Conservation (phyloP, 495 filamentous ascomycete genomes). For the Aspergillus egyptiacus region DNA sequence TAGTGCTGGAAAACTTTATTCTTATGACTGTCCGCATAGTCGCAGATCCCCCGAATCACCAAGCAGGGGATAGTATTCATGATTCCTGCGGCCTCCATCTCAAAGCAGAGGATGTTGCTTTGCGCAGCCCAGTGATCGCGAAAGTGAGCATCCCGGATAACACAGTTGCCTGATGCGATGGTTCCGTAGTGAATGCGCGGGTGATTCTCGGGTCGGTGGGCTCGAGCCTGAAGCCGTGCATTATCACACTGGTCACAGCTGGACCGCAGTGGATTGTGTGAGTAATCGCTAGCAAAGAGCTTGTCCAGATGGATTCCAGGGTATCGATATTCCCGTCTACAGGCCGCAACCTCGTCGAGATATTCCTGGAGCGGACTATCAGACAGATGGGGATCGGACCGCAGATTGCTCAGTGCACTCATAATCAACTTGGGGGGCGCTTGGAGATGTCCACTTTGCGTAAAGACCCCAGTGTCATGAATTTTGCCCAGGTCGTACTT, state of each 20-base stretch:
- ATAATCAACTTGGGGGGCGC: slow-evolving; percentile 13
- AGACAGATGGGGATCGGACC: not conserved
- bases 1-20: not conserved
- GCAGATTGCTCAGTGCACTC: slow-evolving; percentile 8
- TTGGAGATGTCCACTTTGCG: slow-evolving; percentile 4
- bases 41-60: not conserved
- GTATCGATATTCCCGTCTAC: not conserved
- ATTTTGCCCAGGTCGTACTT: slow-evolving; percentile 33
- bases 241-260: not conserved
- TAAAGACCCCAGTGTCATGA: slow-evolving; percentile 2
- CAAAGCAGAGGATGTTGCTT: not conserved
- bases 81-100: not conserved
- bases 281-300: not conserved
- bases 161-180: not conserved
- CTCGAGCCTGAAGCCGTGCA: not conserved
- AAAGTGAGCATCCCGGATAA: not conserved
- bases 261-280: not conserved
- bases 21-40: not conserved
- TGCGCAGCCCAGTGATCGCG: not conserved
- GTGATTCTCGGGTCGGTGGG: not conserved
- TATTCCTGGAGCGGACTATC: not conserved
- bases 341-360: not conserved
- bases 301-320: not conserved
- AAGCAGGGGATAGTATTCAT: not conserved
- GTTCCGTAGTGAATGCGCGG: slow-evolving; percentile 3